Conservation (phyloP, 768 basidiomycete genomes). For the Leccinum subtestaceum region DNA sequence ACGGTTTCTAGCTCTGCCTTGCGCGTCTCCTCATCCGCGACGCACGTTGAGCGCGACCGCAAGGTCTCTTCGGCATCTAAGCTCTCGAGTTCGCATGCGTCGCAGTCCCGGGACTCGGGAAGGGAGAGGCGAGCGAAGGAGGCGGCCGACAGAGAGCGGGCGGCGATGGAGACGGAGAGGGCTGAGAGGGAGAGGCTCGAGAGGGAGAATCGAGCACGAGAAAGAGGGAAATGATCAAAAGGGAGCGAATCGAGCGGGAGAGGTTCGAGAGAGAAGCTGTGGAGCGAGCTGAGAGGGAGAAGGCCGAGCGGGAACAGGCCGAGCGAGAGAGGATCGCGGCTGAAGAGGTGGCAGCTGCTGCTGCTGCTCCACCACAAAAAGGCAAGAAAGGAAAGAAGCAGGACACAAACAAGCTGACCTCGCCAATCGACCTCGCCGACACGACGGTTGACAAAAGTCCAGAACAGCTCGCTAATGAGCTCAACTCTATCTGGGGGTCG, state of each 20-base stretch:
- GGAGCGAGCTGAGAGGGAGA: conserved; percentile 3
- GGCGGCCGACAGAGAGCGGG: conserved; percentile 19
- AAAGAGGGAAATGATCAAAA: conserved; percentile 4
- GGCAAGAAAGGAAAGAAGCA: conserved; percentile 20
- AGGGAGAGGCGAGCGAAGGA: conserved; percentile 27
- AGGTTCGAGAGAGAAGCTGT: conserved; percentile 1
- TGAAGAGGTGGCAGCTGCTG: conserved; percentile 4
- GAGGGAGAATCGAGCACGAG: conserved; percentile 8
- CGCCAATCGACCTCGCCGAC: conserved; percentile 36
- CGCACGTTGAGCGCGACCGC: conserved; percentile 26
- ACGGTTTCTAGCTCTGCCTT: conserved; percentile 27
- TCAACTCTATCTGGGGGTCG: conserved; percentile 50
- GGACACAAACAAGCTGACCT: conserved; percentile 22
- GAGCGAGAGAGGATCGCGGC: conserved; percentile 14
- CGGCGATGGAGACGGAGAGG: conserved; percentile 12
- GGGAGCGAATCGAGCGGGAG: not conserved
- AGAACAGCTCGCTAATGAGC: conserved; percentile 40
- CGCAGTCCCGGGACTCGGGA: conserved; percentile 21
- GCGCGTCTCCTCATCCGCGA: conserved; percentile 20
- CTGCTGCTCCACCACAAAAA: conserved; percentile 1
- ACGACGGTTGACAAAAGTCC: conserved; percentile 38
- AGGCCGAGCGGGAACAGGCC: conserved; percentile 10
- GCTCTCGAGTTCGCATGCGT: conserved; percentile 34
- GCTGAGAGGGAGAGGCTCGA: conserved; percentile 15
- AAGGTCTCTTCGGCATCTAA: conserved; percentile 26